These are phyloP conservation scores for Anthracocystis setariae DNA, from an alignment of 1,284 basidiomycete genomes.

Conservation along the genomic window DNA sequence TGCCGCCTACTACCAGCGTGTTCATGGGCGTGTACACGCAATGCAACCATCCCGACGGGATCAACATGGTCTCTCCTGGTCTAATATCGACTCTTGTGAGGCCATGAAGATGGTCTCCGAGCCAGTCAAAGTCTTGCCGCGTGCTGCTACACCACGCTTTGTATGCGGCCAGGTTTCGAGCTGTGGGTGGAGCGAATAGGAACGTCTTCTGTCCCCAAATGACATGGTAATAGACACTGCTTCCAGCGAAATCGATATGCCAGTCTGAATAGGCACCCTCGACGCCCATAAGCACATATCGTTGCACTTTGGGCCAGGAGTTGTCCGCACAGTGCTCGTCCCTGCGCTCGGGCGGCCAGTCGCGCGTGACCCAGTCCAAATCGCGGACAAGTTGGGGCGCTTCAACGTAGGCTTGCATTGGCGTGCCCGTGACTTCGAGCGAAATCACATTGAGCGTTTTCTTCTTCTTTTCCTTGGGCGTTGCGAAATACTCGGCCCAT, in stretches of 20 bases:
- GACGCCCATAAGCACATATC: conserved; percentile 94
- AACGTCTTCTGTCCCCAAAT: conserved; percentile 76
- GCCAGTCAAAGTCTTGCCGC: conserved; percentile 85
- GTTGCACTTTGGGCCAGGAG: conserved; percentile 88
- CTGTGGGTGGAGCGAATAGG: conserved; percentile 88
- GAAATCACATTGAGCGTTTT: conserved; percentile 92
- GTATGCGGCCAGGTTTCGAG: conserved; percentile 86
- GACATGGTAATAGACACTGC: conserved; percentile 45
- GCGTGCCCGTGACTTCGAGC: conserved; percentile 82
- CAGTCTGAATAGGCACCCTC: conserved; percentile 81
- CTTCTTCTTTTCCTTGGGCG: conserved; percentile 71
- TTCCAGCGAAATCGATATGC: conserved; percentile 60
- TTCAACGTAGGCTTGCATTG: conserved; percentile 78
- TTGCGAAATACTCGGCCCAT: conserved; percentile 88
- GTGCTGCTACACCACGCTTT: conserved; percentile 79
- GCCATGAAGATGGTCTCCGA: conserved; percentile 87
- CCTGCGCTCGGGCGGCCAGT: conserved; percentile 76
- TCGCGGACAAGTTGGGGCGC: conserved; percentile 80
- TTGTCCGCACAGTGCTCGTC: conserved; percentile 39
- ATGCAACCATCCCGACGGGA: conserved; percentile 85
- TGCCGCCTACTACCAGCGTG: conserved; percentile 94
- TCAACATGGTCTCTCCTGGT: conserved; percentile 86
- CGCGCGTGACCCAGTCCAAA: conserved; percentile 95
- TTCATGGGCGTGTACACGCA: conserved; percentile 92
- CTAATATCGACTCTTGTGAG: conserved; percentile 84